Percentiles rank a stretch among this genome's conserved stretches.
Conservation (phyloP, 2,329 filamentous ascomycete species). For the Camillea tinctor region DNA sequence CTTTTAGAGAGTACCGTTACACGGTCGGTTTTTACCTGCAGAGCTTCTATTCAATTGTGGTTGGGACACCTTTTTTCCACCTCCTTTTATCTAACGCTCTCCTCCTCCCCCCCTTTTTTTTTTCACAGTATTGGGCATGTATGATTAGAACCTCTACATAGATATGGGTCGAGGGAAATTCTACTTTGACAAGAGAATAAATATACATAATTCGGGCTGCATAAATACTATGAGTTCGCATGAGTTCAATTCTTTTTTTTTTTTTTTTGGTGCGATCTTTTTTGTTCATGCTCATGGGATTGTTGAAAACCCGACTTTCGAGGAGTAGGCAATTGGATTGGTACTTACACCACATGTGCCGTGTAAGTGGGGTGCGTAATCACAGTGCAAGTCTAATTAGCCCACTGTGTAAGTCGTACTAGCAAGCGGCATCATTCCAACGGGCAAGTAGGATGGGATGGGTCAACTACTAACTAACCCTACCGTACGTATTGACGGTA, state of each 20-base stretch:
- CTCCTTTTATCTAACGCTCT: background rate
- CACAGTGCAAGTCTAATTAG: too few relatives aligned
- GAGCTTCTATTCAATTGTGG: background rate
- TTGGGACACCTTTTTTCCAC: background rate
- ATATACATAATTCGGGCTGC: background rate
- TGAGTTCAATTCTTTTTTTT: too few relatives aligned
- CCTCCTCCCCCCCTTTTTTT: too few relatives aligned
- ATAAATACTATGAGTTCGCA: background rate
- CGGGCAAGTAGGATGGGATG: too few relatives aligned
- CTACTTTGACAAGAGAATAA: background rate
- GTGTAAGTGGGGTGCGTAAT: too few relatives aligned
- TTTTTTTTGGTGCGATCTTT: background rate
- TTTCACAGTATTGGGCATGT: background rate
- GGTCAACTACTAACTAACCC: too few relatives aligned
- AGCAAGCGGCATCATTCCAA: too few relatives aligned
- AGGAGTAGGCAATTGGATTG: too few relatives aligned
- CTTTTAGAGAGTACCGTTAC: conserved; percentile 13
- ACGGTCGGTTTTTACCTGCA: background rate
- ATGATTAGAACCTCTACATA: background rate
- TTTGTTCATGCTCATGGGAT: background rate
- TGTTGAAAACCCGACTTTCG: too few relatives aligned
- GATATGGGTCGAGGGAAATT: background rate
- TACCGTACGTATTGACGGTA: too few relatives aligned
- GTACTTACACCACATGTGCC: too few relatives aligned
- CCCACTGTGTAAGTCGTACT: too few relatives aligned